Percentiles rank a stretch among this genome's conserved stretches.
Conservation (phyloP, 225 moss, liverwort and hornwort genomes). For the Pseudoscleropodium purum region DNA sequence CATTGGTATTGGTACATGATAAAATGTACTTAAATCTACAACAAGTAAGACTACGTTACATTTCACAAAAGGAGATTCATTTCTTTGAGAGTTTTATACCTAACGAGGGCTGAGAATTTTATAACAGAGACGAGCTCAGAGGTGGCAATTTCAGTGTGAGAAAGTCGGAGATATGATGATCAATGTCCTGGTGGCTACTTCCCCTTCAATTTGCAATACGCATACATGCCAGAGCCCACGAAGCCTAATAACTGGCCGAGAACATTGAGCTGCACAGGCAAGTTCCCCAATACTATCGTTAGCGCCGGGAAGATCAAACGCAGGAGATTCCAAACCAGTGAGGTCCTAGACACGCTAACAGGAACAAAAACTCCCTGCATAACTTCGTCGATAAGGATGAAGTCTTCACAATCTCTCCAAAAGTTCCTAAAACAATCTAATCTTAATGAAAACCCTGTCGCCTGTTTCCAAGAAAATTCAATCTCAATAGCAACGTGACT, state of each 20-base stretch:
- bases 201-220: slow-evolving; percentile 88
- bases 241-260: slow-evolving; percentile 95
- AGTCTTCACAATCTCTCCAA: background rate
- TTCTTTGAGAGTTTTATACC: background rate
- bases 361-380: background rate
- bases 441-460: too few species aligned
- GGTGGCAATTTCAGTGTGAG: background rate
- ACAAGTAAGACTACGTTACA: slow-evolving; percentile 10
- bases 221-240: slow-evolving; percentile 88
- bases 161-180: background rate
- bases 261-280: slow-evolving; percentile 73
- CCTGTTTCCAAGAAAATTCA: background rate
- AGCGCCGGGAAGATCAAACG: background rate
- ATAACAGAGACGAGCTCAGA: background rate
- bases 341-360: background rate
- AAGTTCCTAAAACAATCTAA: background rate
- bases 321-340: background rate
- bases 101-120: background rate
- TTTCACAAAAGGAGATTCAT: background rate
- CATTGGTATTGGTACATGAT: background rate
- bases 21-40: slow-evolving; percentile 2
- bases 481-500: background rate
- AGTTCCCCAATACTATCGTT: background rate
- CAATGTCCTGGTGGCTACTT: slow-evolving; percentile 28
- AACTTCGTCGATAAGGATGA: background rate